Conservation (phyloP, 129 eudicot genomes). For the Saussurea involucrata region DNA sequence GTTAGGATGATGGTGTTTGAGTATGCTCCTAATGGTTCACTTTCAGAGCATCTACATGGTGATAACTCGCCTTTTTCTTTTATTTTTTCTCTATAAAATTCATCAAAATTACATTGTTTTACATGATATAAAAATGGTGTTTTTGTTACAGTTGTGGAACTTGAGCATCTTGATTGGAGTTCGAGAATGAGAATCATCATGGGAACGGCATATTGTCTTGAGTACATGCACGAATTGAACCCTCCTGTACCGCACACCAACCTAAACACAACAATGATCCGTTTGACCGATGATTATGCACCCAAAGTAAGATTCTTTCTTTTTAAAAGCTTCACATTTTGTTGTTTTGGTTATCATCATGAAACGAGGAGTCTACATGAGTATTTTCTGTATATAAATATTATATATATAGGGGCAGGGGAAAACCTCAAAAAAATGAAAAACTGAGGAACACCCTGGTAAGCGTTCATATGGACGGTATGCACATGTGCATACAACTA, state of each 20-base stretch:
- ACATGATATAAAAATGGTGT: not conserved
- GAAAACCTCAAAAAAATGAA: too few relatives aligned
- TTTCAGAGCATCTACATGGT: constrained; percentile 91
- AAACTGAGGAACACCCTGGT: too few relatives aligned
- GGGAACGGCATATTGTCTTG: constrained; percentile 91
- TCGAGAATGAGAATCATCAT: constrained; percentile 78
- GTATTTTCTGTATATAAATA: too few relatives aligned
- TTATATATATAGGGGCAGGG: too few relatives aligned
- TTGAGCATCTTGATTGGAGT: constrained; percentile 90
- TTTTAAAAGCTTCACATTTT: not conserved
- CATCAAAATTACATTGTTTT: not conserved
- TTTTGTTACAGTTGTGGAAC: constrained; percentile 57
- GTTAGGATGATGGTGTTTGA: constrained; percentile 93
- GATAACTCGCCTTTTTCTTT: constrained; percentile 11
- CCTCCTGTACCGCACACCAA: constrained; percentile 62
- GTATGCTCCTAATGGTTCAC: constrained; percentile 83
- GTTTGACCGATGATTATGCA: constrained; percentile 89
- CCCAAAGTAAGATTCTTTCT: constrained; percentile 59
- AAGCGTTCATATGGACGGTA: too few relatives aligned
- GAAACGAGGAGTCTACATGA: too few relatives aligned
- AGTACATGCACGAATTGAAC: constrained; percentile 71
- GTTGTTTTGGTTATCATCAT: not conserved
- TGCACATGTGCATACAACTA: too few relatives aligned
- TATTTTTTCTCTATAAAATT: not conserved
- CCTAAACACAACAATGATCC: constrained; percentile 48